Evolutionary conservation across 805 yeast species (phyloP).

Genomic region (Wickerhamiella sergipiensis): DNA sequence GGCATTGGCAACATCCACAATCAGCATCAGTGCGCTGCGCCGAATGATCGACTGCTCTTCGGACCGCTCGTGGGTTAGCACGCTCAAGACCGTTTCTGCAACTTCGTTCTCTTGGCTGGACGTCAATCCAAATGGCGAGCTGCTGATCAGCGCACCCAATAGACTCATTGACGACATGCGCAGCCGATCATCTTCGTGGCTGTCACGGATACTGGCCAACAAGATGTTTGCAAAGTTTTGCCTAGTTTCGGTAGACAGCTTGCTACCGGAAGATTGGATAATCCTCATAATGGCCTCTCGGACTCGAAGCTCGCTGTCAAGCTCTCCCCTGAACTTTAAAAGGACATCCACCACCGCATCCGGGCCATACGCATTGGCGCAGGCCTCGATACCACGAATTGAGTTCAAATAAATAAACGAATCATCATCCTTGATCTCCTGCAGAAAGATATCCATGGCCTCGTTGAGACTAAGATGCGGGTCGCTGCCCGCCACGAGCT

Average conservation of each 20-base stretch:
- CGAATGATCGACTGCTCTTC: slow-evolving; percentile 40
- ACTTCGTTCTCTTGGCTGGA: slow-evolving; percentile 35
- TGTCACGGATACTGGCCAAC: slow-evolving; percentile 5
- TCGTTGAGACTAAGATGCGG: slow-evolving; percentile 35
- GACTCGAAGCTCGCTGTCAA: slow-evolving; percentile 61
- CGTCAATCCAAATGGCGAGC: slow-evolving; percentile 41
- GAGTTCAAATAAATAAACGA: slow-evolving; percentile 80
- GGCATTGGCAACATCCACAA: slow-evolving; percentile 24
- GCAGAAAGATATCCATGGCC: slow-evolving; percentile 47
- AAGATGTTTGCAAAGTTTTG: not conserved
- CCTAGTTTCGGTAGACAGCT: slow-evolving; percentile 30
- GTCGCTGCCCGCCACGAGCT: slow-evolving; percentile 38
- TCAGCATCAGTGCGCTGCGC: slow-evolving; percentile 58
- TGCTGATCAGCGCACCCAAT: slow-evolving; percentile 55
- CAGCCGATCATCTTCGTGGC: slow-evolving; percentile 37
- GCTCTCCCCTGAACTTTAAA: slow-evolving; percentile 20
- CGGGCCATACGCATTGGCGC: slow-evolving; percentile 35
- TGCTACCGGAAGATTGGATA: slow-evolving; percentile 35
- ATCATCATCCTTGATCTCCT: slow-evolving; percentile 60
- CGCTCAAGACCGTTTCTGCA: slow-evolving; percentile 66
- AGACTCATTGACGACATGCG: slow-evolving; percentile 82
- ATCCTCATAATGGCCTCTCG: slow-evolving; percentile 70
- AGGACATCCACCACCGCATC: slow-evolving; percentile 29
- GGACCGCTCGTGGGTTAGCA: slow-evolving; percentile 47
- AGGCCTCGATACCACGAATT: slow-evolving; percentile 58